Base-by-base conservation (phyloP, 192 early-diverging fungal species). In the Linnemannia zychae region DNA sequence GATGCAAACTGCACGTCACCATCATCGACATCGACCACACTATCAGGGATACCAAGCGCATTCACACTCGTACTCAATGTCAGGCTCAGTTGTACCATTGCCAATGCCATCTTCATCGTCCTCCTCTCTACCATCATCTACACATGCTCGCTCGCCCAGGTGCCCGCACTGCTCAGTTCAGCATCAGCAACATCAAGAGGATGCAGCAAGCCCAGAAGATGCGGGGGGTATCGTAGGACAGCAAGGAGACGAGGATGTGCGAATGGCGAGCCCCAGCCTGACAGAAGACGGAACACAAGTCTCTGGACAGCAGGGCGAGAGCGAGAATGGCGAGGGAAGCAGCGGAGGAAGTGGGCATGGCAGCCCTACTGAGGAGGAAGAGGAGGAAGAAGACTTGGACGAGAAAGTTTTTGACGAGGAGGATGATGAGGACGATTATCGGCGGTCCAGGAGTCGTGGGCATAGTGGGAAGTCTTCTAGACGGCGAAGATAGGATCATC, bases 271-370 rank as follows among this genome's bases (percentile, higher is more conserved):
- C 7, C 31, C 76, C 5, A 28, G 34, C 33, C 53, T 44, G 46
- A 49, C 48, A n/a, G 67, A 71, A 22, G 68, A 75, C n/a, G 7
- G 76, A 63, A 50, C 31, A 60, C 4, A 67, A 48, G 36, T 24
- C 47, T 66, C 49, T 44, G 48, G 76, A 52, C 44, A 65, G 46
- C 46, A 37, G 47, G 72, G 34, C 44, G 60, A 28, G 34, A 71
- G 71, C 9, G 69, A 53, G 72, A 34, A 40, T 48, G 77, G 38
- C 4, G 77, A 46, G 33, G 78, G 78, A 50, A 80, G 72, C 65
- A 80, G 71, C 11, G 75, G 85, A 22, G 77, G 70, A 31, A 77
- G 74, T 67, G 82, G 74, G 13, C 71, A 81, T 37, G 79, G 72
- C 1, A 87, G 73, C 38, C 73, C 75, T 38, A 49, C 50, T 37